A percentile compares a stretch with the other conserved stretches of the same genome.
Evolutionary conservation across 164 flowering plant species (phyloP).

Genomic region (Vitis vinifera): ASM3070453v1 NC_081820.1:4612501-4613000

Average conservation of each 20-base stretch:
- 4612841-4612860: constrained; percentile 11
- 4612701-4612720: constrained; percentile 38
- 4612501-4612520: constrained; percentile 85
- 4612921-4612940: too few relatives aligned
- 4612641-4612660: constrained; percentile 42
- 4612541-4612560: constrained; percentile 79
- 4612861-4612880: constrained; percentile 4
- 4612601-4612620: constrained; percentile 69
- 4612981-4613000: too few relatives aligned
- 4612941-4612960: too few relatives aligned
- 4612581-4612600: constrained; percentile 81
- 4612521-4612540: constrained; percentile 82
- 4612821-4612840: constrained; percentile 1
- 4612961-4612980: too few relatives aligned
- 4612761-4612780: neutral
- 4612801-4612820: constrained; percentile 11
- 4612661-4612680: constrained; percentile 11
- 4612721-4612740: constrained; percentile 8
- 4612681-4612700: constrained; percentile 36
- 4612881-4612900: too few relatives aligned
- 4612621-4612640: constrained; percentile 81
- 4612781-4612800: constrained; percentile 4
- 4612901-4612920: too few relatives aligned
- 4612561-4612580: constrained; percentile 96
- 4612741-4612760: constrained; percentile 1